phyloP scores from a whole-genome alignment of 352 stramenopile species.

The Aphanomyces stellatus region DNA sequence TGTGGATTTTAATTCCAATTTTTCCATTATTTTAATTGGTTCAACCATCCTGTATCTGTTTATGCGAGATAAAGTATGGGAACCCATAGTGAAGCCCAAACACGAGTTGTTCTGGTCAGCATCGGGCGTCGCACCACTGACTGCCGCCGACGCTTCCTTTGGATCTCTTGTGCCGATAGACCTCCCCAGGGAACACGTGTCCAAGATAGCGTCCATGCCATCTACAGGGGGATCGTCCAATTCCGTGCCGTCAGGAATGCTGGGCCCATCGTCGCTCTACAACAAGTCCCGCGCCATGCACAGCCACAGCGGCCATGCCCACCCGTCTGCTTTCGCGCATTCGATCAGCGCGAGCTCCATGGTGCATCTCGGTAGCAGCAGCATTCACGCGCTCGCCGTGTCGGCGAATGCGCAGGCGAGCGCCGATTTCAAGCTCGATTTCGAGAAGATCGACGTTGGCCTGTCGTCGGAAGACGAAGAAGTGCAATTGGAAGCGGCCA shows the following conservation, averaged over 20 bases:
- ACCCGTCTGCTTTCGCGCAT: constrained; percentile 11
- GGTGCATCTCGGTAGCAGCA: constrained; percentile 18
- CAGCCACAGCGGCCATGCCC: constrained; percentile 1
- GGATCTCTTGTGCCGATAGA: not conserved
- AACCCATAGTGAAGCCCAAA: constrained; percentile 4
- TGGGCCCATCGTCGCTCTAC: not conserved
- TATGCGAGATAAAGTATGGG: not conserved
- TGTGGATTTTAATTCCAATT: not conserved
- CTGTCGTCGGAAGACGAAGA: constrained; percentile 76
- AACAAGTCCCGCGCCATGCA: constrained; percentile 16
- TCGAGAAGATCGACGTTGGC: constrained; percentile 73
- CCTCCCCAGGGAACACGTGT: not conserved
- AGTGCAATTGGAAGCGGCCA: constrained; percentile 74
- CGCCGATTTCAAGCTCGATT: constrained; percentile 53
- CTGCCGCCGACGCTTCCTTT: constrained; percentile 2
- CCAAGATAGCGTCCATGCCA: not conserved
- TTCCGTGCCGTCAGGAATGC: not conserved
- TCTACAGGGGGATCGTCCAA: not conserved
- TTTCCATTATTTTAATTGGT: not conserved
- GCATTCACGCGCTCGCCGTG: constrained; percentile 11
- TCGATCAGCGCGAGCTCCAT: constrained; percentile 19
- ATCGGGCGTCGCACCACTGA: constrained; percentile 15
- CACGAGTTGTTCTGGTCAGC: constrained; percentile 18
- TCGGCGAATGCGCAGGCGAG: not conserved
- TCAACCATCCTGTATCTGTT: not conserved